These are phyloP conservation scores for Tetratostichococcus sp. DNA, from an alignment of 139 green algal species.

Conservation along the genomic window DNA sequence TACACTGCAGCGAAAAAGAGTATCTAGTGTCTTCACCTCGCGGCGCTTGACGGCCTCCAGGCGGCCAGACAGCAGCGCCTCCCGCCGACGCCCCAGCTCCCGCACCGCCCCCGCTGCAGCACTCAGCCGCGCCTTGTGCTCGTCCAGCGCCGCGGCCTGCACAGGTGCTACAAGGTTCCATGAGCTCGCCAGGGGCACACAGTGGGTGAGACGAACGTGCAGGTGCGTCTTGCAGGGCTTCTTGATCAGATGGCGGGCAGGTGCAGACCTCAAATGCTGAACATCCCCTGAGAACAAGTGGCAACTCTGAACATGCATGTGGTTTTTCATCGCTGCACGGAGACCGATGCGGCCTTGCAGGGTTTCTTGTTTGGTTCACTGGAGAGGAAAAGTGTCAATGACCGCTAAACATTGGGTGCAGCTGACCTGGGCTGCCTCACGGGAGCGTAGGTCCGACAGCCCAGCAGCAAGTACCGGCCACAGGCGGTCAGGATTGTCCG, in stretches of 20 bases:
- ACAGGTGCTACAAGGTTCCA: not conserved
- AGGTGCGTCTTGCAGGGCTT: slow-evolving; percentile 13
- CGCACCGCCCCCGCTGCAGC: slow-evolving; percentile 15
- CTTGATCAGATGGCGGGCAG: no score
- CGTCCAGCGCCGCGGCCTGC: slow-evolving; percentile 38
- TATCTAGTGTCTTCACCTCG: not conserved
- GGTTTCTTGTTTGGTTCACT: no score
- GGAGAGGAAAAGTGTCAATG: no score
- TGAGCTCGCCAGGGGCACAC: no score
- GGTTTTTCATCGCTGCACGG: no score
- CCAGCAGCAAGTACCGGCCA: slow-evolving; percentile 67
- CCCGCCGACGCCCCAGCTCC: slow-evolving; percentile 27
- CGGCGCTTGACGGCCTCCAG: slow-evolving; percentile 22
- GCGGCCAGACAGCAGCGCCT: slow-evolving; percentile 18
- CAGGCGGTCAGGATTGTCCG: slow-evolving; percentile 54
- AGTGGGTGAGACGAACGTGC: not conserved
- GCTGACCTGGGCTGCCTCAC: slow-evolving; percentile 44
- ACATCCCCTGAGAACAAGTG: no score
- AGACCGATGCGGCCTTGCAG: no score
- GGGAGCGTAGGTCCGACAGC: slow-evolving; percentile 59
- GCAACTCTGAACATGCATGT: no score
- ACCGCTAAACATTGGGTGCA: no score
- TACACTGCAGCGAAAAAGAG: no score
- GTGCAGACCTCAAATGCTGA: no score
- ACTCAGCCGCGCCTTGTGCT: slow-evolving; percentile 36